phyloP scores from a whole-genome alignment of 1,139 yeast genomes.

The Kluyveromyces marxianus region DNA sequence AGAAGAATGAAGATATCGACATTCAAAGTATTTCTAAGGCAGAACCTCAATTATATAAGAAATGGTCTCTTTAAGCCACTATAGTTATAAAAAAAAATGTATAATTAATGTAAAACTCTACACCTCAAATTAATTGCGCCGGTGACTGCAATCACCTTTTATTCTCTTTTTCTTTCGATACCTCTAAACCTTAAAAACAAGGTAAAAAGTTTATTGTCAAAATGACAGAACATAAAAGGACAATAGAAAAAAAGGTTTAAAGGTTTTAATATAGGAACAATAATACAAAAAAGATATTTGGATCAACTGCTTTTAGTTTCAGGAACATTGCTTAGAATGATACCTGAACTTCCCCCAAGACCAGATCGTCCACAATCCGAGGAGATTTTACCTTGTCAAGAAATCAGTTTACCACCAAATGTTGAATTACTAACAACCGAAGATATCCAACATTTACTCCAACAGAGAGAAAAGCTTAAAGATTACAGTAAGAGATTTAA shows the following conservation, averaged over 20 bases:
- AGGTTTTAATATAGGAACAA: no score
- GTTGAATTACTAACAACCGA: slow-evolving; percentile 19
- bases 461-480: slow-evolving; percentile 13
- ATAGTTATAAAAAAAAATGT: not conserved
- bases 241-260: no score
- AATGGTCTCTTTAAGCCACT: slow-evolving; percentile 24
- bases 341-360: slow-evolving; percentile 1
- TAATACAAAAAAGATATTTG: not conserved
- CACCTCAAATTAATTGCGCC: not conserved
- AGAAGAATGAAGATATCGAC: slow-evolving; percentile 19
- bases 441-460: slow-evolving; percentile 18
- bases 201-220: no score
- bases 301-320: no score
- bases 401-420: slow-evolving; percentile 16
- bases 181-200: no score
- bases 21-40: slow-evolving; percentile 23
- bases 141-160: no score
- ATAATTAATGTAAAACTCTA: not conserved
- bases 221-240: no score
- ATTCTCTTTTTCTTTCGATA: not conserved
- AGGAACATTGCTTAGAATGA: no score
- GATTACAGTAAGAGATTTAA: slow-evolving; percentile 21
- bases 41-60: slow-evolving; percentile 26
- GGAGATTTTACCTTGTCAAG: not conserved
- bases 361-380: not conserved